Percentiles rank a stretch among this genome's conserved stretches.
phyloP scores from a whole-genome alignment of 1,284 basidiomycete species.

The Meira miltonrushii region DNA sequence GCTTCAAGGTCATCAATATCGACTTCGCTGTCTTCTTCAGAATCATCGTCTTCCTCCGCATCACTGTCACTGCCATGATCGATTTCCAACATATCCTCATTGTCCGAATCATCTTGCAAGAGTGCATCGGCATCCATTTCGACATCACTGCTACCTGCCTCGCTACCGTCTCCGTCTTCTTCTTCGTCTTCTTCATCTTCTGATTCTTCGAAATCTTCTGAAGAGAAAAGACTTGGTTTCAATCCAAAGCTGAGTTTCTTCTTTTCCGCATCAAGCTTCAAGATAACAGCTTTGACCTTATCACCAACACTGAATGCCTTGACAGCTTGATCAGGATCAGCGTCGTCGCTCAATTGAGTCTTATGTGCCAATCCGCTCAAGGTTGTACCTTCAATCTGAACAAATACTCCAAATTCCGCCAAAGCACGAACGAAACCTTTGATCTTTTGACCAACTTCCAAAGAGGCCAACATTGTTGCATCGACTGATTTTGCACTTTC shows the following conservation, averaged over 20 bases:
- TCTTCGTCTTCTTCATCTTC: slow-evolving; percentile 56
- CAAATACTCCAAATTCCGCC: slow-evolving; percentile 85
- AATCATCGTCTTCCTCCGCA: slow-evolving; percentile 25
- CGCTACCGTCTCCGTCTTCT: slow-evolving; percentile 12
- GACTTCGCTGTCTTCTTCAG: slow-evolving; percentile 13
- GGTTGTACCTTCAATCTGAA: slow-evolving; percentile 75
- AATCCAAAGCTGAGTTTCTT: slow-evolving; percentile 78
- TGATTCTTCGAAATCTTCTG: slow-evolving; percentile 51
- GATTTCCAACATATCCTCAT: slow-evolving; percentile 18
- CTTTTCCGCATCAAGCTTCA: slow-evolving; percentile 68
- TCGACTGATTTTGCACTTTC: slow-evolving; percentile 15
- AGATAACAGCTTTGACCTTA: slow-evolving; percentile 72
- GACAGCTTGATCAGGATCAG: slow-evolving; percentile 66
- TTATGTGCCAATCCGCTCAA: slow-evolving; percentile 90
- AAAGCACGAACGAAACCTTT: slow-evolving; percentile 56
- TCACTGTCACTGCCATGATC: slow-evolving; percentile 13
- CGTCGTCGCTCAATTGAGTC: slow-evolving; percentile 34
- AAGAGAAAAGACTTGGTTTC: slow-evolving; percentile 77
- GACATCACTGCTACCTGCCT: slow-evolving; percentile 12
- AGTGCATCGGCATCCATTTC: slow-evolving; percentile 14
- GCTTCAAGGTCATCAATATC: slow-evolving; percentile 11
- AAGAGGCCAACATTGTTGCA: slow-evolving; percentile 19
- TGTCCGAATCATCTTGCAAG: slow-evolving; percentile 25
- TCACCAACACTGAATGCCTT: slow-evolving; percentile 81
- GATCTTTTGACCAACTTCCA: slow-evolving; percentile 52